Evolutionary conservation across 176 grass and related monocot species (phyloP).

Genomic region (Oryza glaberrima): DNA sequence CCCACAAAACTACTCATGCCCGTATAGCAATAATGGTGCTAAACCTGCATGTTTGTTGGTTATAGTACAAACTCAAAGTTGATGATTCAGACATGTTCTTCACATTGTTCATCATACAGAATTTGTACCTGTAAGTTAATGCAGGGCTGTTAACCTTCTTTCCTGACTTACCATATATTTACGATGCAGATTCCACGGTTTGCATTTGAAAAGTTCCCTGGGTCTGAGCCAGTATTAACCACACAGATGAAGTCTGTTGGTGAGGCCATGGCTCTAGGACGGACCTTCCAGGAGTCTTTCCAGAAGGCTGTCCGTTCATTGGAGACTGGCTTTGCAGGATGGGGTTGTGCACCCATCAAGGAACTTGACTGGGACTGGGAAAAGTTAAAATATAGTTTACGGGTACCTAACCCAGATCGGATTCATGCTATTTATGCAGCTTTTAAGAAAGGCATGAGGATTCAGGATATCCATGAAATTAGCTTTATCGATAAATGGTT

Average conservation of each 20-base stretch:
- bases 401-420: constrained; percentile 90
- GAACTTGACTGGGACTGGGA: constrained; percentile 99
- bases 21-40: not conserved
- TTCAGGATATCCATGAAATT: constrained; percentile 86
- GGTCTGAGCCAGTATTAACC: constrained; percentile 86
- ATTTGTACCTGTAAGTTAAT: constrained; percentile 21
- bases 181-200: constrained; percentile 91
- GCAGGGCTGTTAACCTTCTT: not conserved
- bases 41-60: constrained; percentile 1
- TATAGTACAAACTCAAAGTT: not conserved
- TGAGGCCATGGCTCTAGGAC: constrained; percentile 90
- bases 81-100: not conserved
- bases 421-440: constrained; percentile 94
- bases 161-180: constrained; percentile 37
- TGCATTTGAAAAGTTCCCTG: constrained; percentile 99
- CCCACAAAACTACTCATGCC: not conserved
- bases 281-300: constrained; percentile 97
- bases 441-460: constrained; percentile 93
- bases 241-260: constrained; percentile 99
- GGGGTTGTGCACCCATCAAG: constrained; percentile 88
- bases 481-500: constrained; percentile 97
- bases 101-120: not conserved
- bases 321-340: constrained; percentile 90
- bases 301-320: constrained; percentile 96
- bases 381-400: constrained; percentile 85